Percentiles rank a stretch among this genome's conserved stretches.
Conservation (phyloP, 2,329 filamentous ascomycete species). For the Aspergillus sp. region DNA sequence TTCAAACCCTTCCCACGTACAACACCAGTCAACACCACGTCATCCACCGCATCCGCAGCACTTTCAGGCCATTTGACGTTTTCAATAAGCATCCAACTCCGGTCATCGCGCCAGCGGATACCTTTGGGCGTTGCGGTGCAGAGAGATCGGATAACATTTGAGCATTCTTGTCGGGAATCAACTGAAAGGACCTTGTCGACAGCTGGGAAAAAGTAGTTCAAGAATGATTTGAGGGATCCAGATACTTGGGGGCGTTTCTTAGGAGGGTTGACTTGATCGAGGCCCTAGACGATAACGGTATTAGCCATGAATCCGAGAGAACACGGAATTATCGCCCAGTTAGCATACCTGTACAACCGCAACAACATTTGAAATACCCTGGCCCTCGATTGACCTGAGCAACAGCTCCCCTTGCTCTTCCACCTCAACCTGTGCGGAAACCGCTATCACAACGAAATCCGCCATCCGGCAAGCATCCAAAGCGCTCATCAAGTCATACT, state of each 20-base stretch:
- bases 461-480: slow-evolving; percentile 84
- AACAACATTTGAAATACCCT: slow-evolving; percentile 91
- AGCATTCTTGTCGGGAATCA: slow-evolving; percentile 84
- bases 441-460: slow-evolving; percentile 84
- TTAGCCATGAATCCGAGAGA: not conserved
- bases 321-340: slow-evolving; percentile 18
- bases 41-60: slow-evolving; percentile 44
- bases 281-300: slow-evolving; percentile 38
- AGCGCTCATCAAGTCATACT: slow-evolving; percentile 71
- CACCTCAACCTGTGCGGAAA: slow-evolving; percentile 74
- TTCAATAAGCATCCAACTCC: slow-evolving; percentile 93
- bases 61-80: slow-evolving; percentile 69
- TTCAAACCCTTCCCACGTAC: slow-evolving; percentile 85
- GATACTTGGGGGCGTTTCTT: slow-evolving; percentile 77
- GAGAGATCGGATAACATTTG: slow-evolving; percentile 84
- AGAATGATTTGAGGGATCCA: slow-evolving; percentile 83
- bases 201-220: slow-evolving; percentile 89
- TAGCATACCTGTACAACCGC: slow-evolving; percentile 65
- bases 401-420: slow-evolving; percentile 83
- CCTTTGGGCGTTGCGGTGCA: slow-evolving; percentile 93
- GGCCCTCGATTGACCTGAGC: slow-evolving; percentile 82
- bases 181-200: slow-evolving; percentile 89
- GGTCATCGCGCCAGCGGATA: slow-evolving; percentile 89
- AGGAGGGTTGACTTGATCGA: slow-evolving; percentile 74
- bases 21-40: slow-evolving; percentile 77